Base-by-base conservation (phyloP, 345 rosid genomes). In the Populus nigra region DNA sequence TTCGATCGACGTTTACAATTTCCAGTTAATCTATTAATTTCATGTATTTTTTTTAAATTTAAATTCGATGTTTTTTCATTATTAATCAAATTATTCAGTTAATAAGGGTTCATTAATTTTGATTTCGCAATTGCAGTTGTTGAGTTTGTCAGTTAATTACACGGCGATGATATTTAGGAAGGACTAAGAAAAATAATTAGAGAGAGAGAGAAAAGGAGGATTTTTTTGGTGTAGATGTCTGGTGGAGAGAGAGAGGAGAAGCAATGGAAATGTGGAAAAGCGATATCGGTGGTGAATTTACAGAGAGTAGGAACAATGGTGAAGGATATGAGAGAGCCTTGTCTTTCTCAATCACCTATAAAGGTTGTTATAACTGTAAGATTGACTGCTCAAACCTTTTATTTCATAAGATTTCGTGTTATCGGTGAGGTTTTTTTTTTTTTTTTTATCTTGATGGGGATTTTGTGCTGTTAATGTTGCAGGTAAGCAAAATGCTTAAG, bases 401-500 rank as follows among this genome's bases (percentile, higher is more conserved):
- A 5, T 17, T 68, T 20, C 50, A 62, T 65, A 47, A 65, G 3
- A 29, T 38, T 53, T 53, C 59, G 7, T 53, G 7, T 53, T 53
- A 9, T 23, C 17, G 25, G n/a, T 75, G 45, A 49, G 29, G 9
- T 20, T 27, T 20, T 16, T 65, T 33, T 4, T 33, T 3, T 33
- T 33, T 3, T 3, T 31, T 31, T 4, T 3, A n/a, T 29, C 66
- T 6, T 73, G 53, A 59, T 59, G 17, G 59, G 74, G 65, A 68
- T 38, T 69, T 8, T 72, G 23, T 59, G 6, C 75, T 73, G 17
- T 63, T 80, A 39, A 77, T 86, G 85, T 47, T 72, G 75, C 90
- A 92, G 97, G 83, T 89, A 66, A 84, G 85, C 80, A 92, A 86
- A 89, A 90, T 90, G 92, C 98, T 92, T 85, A 92, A 92, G 87